Base-by-base conservation (phyloP, 2,329 filamentous ascomycete species). In the Nemania diffusa region DNA sequence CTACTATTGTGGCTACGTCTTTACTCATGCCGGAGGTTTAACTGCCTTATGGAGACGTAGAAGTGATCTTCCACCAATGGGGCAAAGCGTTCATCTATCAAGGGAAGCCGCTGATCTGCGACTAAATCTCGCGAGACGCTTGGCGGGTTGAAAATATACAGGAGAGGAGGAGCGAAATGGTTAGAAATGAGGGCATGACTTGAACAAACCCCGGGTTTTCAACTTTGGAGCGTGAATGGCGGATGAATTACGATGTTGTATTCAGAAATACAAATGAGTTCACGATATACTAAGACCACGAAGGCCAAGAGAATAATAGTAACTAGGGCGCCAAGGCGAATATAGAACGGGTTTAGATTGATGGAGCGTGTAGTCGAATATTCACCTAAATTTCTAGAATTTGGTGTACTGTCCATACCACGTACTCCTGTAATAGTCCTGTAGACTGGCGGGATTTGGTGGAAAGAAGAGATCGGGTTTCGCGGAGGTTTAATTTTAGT, bases 31-130 rank as follows among this genome's bases (percentile, higher is more conserved):
- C 60, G 50, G 60, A 37, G 17, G 24, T 29, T 57, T n/a, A 24
- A 24, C 57, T 63, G 24, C 61, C 53, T 57, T 22, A 57, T 63
- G 51, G 27, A 53, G 61, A 57, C 34, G 44, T 51, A 52, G 20
- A n/a, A 48, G 20, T 46, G 55, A 59, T 64, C 7, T 59, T 64
- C 62, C 62, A 64, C 62, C 55, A 64, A 64, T 64, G 27, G 15
- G 5, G 37, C 15, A 27, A 17, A 57, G n/a, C 4, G n/a, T 27
- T 27, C 15, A 40, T 40, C 40, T 17, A 32, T n/a, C 9, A 15
- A 44, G 32, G 32, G 29, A 22, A 61, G 37, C 34, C 34, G 58
- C 58, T 29, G 50, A 62, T 62, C 59, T 26, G 4, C 20, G 42
- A 46, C 55, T 56, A 57, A 57, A 26, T 27, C 11, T 27, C 8